Conservation (phyloP, 305 asterid genomes). For the Fraxinus paxiana region DNA sequence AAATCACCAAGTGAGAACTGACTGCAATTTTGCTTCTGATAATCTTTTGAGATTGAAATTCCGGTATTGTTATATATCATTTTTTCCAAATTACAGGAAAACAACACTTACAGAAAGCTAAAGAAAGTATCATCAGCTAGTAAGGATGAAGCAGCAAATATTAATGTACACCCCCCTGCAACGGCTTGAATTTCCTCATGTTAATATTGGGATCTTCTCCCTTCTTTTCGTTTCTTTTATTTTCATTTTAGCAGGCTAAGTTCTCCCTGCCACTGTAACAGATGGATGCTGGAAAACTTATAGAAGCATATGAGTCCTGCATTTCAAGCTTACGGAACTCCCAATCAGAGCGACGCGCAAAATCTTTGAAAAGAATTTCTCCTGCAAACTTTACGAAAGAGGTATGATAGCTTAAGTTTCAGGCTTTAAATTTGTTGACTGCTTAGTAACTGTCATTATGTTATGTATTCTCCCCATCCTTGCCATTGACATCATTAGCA, state of each 20-base stretch:
- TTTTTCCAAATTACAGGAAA: constrained; percentile 40
- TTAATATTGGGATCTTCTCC: constrained; percentile 8
- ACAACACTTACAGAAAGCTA: constrained; percentile 28
- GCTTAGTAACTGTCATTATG: background rate
- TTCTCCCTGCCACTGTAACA: constrained; percentile 33
- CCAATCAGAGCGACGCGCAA: constrained; percentile 59
- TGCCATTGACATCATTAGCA: constrained; percentile 8
- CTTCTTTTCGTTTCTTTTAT: constrained; percentile 2
- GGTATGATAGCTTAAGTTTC: constrained; percentile 39
- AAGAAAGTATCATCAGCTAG: constrained; percentile 34
- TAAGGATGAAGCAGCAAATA: constrained; percentile 34
- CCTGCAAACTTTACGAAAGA: constrained; percentile 88
- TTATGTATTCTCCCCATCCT: background rate
- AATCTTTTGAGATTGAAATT: background rate
- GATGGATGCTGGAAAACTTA: constrained; percentile 70
- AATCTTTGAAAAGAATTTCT: constrained; percentile 57
- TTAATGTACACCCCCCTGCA: constrained; percentile 41
- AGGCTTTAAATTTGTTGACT: background rate
- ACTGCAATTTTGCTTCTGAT: constrained; percentile 17
- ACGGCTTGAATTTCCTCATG: constrained; percentile 4
- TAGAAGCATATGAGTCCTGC: constrained; percentile 63
- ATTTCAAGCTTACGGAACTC: constrained; percentile 43
- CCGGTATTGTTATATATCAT: constrained; percentile 15
- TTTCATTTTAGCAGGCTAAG: constrained; percentile 5
- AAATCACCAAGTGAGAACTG: constrained; percentile 46